A percentile compares a stretch with the other conserved stretches of the same genome.
phyloP scores from a whole-genome alignment of 768 basidiomycete genomes.

The Xerocomus spinulosus region DNA sequence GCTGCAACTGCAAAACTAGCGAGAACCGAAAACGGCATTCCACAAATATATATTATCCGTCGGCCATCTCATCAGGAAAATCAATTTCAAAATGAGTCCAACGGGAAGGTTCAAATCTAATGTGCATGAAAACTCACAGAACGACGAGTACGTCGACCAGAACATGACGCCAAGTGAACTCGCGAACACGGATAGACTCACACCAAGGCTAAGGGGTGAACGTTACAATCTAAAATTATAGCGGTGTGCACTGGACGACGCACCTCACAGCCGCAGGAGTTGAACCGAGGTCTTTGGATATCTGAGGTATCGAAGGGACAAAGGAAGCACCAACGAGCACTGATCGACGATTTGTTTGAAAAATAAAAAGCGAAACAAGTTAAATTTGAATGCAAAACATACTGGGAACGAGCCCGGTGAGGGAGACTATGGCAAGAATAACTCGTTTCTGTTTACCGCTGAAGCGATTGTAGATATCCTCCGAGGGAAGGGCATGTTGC shows the following conservation, averaged over 20 bases:
- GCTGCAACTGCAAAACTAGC: constrained; percentile 58
- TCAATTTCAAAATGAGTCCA: background rate
- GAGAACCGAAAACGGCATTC: constrained; percentile 53
- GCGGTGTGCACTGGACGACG: background rate
- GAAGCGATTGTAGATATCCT: constrained; percentile 58
- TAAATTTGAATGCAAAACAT: constrained; percentile 15
- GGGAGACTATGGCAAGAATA: constrained; percentile 56
- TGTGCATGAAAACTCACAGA: constrained; percentile 36
- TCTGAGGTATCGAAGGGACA: constrained; percentile 69
- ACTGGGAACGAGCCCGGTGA: constrained; percentile 63
- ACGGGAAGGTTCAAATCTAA: too few relatives aligned
- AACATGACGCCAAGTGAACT: constrained; percentile 44
- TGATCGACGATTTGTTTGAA: constrained; percentile 23
- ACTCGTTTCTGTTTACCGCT: constrained; percentile 42
- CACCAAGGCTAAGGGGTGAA: constrained; percentile 35
- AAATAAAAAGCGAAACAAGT: background rate
- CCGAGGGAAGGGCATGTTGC: constrained; percentile 5
- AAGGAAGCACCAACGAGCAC: constrained; percentile 69
- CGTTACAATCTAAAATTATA: background rate
- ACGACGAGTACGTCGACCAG: constrained; percentile 50
- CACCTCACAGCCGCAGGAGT: constrained; percentile 57
- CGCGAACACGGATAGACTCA: constrained; percentile 48
- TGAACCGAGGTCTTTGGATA: constrained; percentile 59
- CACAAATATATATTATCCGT: constrained; percentile 51
- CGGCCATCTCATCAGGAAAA: constrained; percentile 51